Percentiles rank a stretch among this genome's conserved stretches.
These are phyloP conservation scores for Neurospora intermedia DNA, from an alignment of 495 filamentous ascomycete species.

Conservation along the genomic window DNA sequence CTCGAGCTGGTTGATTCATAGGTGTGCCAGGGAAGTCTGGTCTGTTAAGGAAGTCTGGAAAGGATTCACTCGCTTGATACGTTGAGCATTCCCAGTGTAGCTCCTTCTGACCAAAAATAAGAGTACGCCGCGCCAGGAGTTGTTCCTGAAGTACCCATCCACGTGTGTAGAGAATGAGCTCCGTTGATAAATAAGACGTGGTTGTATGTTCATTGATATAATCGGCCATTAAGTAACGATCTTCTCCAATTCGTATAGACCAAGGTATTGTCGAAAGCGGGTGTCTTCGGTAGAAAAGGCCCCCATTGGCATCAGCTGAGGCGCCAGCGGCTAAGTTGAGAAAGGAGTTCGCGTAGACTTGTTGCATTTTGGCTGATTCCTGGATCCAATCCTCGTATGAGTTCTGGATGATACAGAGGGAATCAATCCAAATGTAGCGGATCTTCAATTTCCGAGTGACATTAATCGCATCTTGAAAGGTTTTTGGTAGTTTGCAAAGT, in stretches of 20 bases:
- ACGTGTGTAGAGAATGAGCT: constrained; percentile 7
- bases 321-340: constrained; percentile 11
- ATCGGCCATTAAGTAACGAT: no score
- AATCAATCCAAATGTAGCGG: constrained; percentile 30
- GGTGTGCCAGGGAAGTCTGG: no score
- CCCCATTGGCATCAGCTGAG: not conserved
- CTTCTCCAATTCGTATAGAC: not conserved
- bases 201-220: no score
- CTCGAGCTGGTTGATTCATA: no score
- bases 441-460: constrained; percentile 12
- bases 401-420: constrained; percentile 30
- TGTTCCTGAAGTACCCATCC: constrained; percentile 25
- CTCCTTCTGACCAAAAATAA: constrained; percentile 13
- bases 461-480: constrained; percentile 13
- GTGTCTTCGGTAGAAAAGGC: not conserved
- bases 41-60: not conserved
- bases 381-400: constrained; percentile 10
- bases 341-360: constrained; percentile 8
- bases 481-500: constrained; percentile 5
- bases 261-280: not conserved
- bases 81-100: constrained; percentile 21
- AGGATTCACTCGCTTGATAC: not conserved
- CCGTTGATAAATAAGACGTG: no score
- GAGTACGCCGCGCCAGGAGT: constrained; percentile 12
- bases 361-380: constrained; percentile 8